phyloP scores from a whole-genome alignment of 768 basidiomycete genomes.

The Omphalotus guepiniiformis region DNA sequence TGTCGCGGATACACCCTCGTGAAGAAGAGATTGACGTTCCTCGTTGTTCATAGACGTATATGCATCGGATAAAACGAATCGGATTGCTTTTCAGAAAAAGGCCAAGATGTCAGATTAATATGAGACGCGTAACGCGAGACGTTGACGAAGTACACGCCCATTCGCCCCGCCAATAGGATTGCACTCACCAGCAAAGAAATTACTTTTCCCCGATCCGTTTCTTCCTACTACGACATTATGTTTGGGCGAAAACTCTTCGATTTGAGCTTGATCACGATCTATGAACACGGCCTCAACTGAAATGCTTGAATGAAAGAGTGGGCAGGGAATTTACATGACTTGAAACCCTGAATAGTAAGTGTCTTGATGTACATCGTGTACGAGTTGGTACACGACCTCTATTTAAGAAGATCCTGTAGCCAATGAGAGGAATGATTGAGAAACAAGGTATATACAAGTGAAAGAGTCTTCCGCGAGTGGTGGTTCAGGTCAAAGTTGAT shows the following conservation, averaged over 20 bases:
- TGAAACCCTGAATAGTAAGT: slow-evolving; percentile 91
- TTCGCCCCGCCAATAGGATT: neutral
- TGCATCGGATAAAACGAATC: slow-evolving; percentile 96
- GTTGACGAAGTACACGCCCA: neutral
- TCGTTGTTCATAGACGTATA: slow-evolving; percentile 94
- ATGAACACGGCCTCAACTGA: too few species aligned
- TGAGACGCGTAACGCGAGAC: neutral
- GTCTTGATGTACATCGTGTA: slow-evolving; percentile 84
- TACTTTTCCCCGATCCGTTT: slow-evolving; percentile 98
- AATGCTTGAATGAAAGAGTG: slow-evolving; percentile 5
- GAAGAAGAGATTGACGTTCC: slow-evolving; percentile 88
- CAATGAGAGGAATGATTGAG: too few species aligned
- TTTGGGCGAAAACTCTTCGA: slow-evolving; percentile 89
- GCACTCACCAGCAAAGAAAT: slow-evolving; percentile 88
- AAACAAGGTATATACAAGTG: too few species aligned
- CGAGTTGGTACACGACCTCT: too few species aligned
- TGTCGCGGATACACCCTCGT: slow-evolving; percentile 86
- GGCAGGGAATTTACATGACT: slow-evolving; percentile 74
- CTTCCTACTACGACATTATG: slow-evolving; percentile 97
- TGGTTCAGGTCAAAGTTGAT: too few species aligned
- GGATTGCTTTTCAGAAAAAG: slow-evolving; percentile 61
- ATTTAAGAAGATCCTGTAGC: too few species aligned
- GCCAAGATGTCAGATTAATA: neutral
- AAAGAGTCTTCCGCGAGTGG: too few species aligned
- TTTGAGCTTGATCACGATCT: slow-evolving; percentile 87